Base-by-base conservation (phyloP, 345 rosid species). In the Dovyalis caffra region DNA sequence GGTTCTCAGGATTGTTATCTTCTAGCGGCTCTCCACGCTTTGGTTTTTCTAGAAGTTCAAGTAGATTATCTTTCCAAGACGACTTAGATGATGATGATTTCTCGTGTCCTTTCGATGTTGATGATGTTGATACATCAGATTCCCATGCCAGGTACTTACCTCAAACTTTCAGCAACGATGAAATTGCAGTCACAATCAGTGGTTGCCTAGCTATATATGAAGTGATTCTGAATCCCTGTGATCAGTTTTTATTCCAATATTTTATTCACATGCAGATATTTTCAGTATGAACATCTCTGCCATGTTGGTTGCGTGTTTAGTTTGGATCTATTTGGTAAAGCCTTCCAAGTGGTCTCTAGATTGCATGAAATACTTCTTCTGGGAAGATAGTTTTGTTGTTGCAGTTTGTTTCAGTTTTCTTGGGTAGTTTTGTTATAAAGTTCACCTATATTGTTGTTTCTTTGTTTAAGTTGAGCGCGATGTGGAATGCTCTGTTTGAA, bases 41-140 rank as follows among this genome's bases (percentile, higher is more conserved):
- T 71, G 97, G 91, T 78, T 88, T 88, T 84, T 94, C 98, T 76
- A 82, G 90, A 75, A 90, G 91, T 84, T 91, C 98, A 43, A 90
- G 97, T 85, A 86, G 93, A 84, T 84, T 92, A 49, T 94, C 98
- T 73, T 90, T 88, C 69, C 95, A 82, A 76, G 96, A 94, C 74
- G 96, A 92, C 76, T 57, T 80, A 64, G 97, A 92, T 79, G 93
- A 91, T 80, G 81, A 86, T 73, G 98, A 90, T 62, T 94, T 91
- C 79, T 87, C 97, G 34, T 90, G 97, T 83, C 97, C 97, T 76
- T 92, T 94, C 63, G 97, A 86, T 77, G 90, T 91, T 64, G 98
- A 94, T 82, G 97, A 94, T 80, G 88, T 88, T 38, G 97, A 92
- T 2, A 75, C 78, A 40, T 82, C 90, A 67, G 95, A 85, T 83